Evolutionary conservation across 2,329 filamentous ascomycete species (phyloP), one percentile per base, ranked within the genome.

Genomic region (Epichloe brachyelytri): DNA sequence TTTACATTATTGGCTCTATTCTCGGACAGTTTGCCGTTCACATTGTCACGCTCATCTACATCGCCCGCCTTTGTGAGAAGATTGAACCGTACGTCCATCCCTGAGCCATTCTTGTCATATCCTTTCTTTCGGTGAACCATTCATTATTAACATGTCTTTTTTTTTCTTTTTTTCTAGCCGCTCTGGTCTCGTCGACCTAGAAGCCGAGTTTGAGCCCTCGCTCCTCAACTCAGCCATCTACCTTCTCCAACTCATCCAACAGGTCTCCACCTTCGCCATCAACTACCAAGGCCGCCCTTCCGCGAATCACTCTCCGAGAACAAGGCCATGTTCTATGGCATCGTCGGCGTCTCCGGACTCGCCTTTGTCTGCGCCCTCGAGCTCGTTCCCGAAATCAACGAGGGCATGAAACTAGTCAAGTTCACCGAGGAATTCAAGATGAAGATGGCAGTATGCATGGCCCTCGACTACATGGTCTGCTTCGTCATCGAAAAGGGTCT

Each of bases 221-320:
- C 80, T 98, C 8, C 83, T 98, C 65, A 98, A 98, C 76, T 93
- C 86, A 46, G 93, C 93, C 51, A 88, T 98, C 59, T 98, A 97
- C 68, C 86, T 98, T 26, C 80, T 98, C 40, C 93, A 97, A 64
- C 82, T 98, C 48, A 97, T 98, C 68, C 93, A 98, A 69, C 93
- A 98, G 69, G 95, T 98, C 64, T 96, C 90, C 22, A 98, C 93
- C 3, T 98, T 98, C 62, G 90, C 93, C 54, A 95, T 98, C 75
- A 98, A 98, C 75, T 98, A 98, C 74, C 93, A 98, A 70, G 93
- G 93, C 53, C 86, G 93, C 93, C 93, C 12, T 98, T 98, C 85
- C 87, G 93, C 54, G 93, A 98, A 71, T 86, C 86, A 20, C 88
- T 98, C 58, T 84, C 86, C 5, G 93, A 96, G 72, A 98, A 98